Conservation (phyloP, 257 asterid species). For the Paraleonurus japonicus region DNA sequence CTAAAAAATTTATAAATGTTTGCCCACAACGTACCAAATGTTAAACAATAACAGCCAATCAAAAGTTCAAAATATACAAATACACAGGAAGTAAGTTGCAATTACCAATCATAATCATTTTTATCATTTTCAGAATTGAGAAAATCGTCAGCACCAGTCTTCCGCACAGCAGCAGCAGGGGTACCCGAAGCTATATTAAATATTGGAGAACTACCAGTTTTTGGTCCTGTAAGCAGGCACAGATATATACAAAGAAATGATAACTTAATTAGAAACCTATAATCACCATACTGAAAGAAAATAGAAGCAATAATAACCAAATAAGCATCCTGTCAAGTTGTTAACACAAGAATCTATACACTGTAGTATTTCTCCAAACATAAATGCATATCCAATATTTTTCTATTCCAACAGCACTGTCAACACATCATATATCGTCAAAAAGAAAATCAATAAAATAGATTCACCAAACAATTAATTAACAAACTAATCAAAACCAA, state of each 20-base stretch:
- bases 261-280: conserved; percentile 2
- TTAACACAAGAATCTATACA: conserved; percentile 11
- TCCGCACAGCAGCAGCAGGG: conserved; percentile 56
- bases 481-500: conserved; percentile 26
- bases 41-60: conserved; percentile 13
- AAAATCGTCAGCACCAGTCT: conserved; percentile 87
- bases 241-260: not conserved
- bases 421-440: conserved; percentile 19
- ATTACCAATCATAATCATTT: conserved; percentile 96
- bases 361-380: conserved; percentile 15
- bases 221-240: conserved; percentile 54
- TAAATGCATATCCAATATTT: conserved; percentile 11
- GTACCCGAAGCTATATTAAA: conserved; percentile 58
- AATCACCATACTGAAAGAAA: not conserved
- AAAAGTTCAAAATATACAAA: conserved; percentile 10
- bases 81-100: conserved; percentile 10
- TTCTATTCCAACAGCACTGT: conserved; percentile 19
- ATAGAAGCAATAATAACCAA: conserved; percentile 3
- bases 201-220: conserved; percentile 57
- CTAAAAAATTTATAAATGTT: not conserved
- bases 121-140: conserved; percentile 94
- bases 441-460: conserved; percentile 31
- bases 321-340: conserved; percentile 8
- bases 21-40: conserved; percentile 11
- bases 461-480: conserved; percentile 30